Evolutionary conservation across 495 filamentous ascomycete species (phyloP).

Genomic region (Hypoxylon fuscum): DNA sequence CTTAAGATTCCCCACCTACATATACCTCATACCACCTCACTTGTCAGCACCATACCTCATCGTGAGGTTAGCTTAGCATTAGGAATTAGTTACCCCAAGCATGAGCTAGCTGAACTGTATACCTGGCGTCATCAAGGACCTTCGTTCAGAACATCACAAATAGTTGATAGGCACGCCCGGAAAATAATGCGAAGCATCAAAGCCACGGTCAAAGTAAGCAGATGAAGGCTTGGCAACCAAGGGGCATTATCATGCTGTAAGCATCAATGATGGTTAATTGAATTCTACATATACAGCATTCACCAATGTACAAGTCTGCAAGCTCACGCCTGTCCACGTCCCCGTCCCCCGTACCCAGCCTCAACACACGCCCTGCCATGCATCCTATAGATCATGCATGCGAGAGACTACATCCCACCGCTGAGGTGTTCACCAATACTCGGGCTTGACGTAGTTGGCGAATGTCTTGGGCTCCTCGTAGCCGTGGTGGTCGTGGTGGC

Average conservation of each 20-base stretch:
- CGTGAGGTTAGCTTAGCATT: too few species aligned
- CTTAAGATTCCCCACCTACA: too few species aligned
- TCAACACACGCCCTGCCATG: slow-evolving; percentile 9
- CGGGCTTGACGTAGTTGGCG: slow-evolving; percentile 88
- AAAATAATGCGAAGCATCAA: slow-evolving; percentile 9
- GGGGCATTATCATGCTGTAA: slow-evolving; percentile 24
- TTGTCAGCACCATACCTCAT: too few species aligned
- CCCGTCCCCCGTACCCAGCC: slow-evolving; percentile 23
- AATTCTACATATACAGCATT: slow-evolving; percentile 41
- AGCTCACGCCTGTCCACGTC: too few species aligned
- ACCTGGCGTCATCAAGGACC: slow-evolving; percentile 32
- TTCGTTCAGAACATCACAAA: slow-evolving; percentile 7
- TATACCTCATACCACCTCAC: too few species aligned
- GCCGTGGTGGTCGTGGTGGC: slow-evolving; percentile 63
- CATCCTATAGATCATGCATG: background rate
- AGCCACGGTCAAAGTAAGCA: background rate
- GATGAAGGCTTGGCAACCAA: slow-evolving; percentile 2
- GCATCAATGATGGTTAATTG: slow-evolving; percentile 10
- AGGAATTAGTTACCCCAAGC: too few species aligned
- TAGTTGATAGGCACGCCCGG: slow-evolving; percentile 10
- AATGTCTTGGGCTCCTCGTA: slow-evolving; percentile 89
- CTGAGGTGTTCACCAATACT: slow-evolving; percentile 85
- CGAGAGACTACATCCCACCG: too few species aligned
- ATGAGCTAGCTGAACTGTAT: slow-evolving; percentile 3
- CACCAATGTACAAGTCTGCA: slow-evolving; percentile 40